Evolutionary conservation across 2,329 filamentous ascomycete species (phyloP).

Genomic region (Aspergillus neotritici): DNA sequence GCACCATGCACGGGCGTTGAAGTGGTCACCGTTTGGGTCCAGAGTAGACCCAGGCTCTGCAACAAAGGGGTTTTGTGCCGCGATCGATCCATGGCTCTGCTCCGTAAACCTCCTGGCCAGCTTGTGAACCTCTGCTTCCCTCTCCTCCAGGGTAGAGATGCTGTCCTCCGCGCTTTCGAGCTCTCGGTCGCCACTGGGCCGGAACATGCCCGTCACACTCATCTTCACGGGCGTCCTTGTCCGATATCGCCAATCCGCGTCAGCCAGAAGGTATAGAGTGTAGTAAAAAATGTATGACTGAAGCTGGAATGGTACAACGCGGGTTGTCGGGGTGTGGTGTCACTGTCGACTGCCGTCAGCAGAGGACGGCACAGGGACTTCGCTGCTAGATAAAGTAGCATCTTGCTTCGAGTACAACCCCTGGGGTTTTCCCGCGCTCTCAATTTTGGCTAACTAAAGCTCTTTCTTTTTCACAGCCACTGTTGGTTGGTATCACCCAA

Average conservation of each 20-base stretch:
- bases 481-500: neutral
- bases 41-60: slow-evolving; percentile 16
- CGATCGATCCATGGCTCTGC: neutral
- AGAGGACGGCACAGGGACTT: neutral
- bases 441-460: neutral
- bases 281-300: neutral
- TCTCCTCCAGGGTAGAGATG: neutral
- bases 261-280: neutral
- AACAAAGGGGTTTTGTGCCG: slow-evolving; percentile 3
- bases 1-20: slow-evolving; percentile 37
- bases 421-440: neutral
- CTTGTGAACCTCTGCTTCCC: neutral
- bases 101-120: slow-evolving; percentile 3
- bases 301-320: neutral
- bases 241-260: neutral
- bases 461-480: neutral
- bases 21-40: slow-evolving; percentile 35
- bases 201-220: neutral
- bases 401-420: neutral
- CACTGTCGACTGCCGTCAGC: neutral
- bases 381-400: neutral
- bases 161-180: neutral
- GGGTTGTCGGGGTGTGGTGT: neutral
- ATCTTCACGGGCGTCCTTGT: neutral
- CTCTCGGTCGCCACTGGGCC: neutral